Base-by-base conservation (phyloP, 1,284 basidiomycete species). In the Papiliotrema nemorosa region DNA sequence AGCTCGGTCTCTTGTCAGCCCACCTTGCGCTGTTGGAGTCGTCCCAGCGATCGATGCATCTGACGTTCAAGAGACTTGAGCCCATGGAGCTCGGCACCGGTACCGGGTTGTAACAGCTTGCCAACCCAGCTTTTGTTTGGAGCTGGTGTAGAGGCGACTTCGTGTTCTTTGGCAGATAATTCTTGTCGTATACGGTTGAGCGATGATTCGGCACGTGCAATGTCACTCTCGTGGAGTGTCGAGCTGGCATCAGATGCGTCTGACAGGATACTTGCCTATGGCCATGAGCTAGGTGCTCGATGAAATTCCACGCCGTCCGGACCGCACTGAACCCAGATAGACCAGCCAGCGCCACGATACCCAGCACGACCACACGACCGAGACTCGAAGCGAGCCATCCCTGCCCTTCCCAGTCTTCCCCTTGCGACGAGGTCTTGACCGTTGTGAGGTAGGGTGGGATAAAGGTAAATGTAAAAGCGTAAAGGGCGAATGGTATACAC, bases 281-380 rank as follows among this genome's bases (percentile, higher is more conserved):
- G 2, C 56, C 55, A 33, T 62, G 56, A 14, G 57, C 56, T 12
- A 62, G 59, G 25, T 67, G 60, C 52, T 72, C 68, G 49, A 66
- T 58, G 42, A 70, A 73, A 33, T 62, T 65, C 70, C 71, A 72
- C 9, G 73, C 69, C 3, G 72, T 71, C 25, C 68, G 47, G 1
- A 73, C 67, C 4, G 73, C 73, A 21, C 72, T 72, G 26, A 72
- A 64, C 3, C 73, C 74, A 7, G 69, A 72, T 5, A 76, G 58
- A n/a, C 57, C 62, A 6, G 68, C 73, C n/a, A 76, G 56, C 2
- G 71, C 61, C 7, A 75, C 54, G 13, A 75, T 63, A 13, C 74
- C 74, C 14, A 73, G 59, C 3, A 74, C 74, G 1, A 74, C 65
- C 0, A 75, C 67, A 24, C 74, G 43, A 5, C 73, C 73, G 22